phyloP scores from a whole-genome alignment of 2,329 filamentous ascomycete species.

The Botrytis deweyae region DNA sequence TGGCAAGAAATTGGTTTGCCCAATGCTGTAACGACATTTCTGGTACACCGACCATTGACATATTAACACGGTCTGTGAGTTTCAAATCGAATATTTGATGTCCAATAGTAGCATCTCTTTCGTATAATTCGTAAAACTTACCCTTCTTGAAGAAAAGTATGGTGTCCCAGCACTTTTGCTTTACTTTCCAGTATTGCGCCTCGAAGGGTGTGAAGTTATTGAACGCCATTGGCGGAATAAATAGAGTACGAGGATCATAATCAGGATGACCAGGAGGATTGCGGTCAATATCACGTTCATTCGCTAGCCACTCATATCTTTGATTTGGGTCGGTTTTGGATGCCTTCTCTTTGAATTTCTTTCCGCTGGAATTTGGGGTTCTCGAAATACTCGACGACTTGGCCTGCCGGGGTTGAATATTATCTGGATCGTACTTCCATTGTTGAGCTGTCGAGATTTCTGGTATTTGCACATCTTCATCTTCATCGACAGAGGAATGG shows the following conservation, averaged over 20 bases:
- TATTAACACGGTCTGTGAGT: conserved; percentile 96
- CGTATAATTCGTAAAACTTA: conserved; percentile 98
- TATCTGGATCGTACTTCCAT: conserved; percentile 73
- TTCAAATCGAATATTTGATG: conserved; percentile 97
- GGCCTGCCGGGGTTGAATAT: conserved; percentile 50
- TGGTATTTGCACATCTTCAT: conserved; percentile 53
- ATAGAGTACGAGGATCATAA: conserved; percentile 88
- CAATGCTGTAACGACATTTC: conserved; percentile 94
- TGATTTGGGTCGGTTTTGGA: conserved; percentile 80
- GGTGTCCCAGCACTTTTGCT: conserved; percentile 95
- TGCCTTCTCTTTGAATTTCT: conserved; percentile 60
- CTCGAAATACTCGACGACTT: conserved; percentile 44
- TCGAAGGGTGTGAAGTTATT: conserved; percentile 88
- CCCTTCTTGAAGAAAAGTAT: conserved; percentile 99
- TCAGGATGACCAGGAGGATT: conserved; percentile 78
- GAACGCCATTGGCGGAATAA: conserved; percentile 79
- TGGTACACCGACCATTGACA: conserved; percentile 98
- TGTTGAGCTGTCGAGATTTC: conserved; percentile 73
- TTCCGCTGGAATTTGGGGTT: conserved; percentile 37
- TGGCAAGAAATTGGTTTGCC: conserved; percentile 98
- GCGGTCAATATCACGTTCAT: conserved; percentile 79
- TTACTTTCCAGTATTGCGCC: conserved; percentile 99
- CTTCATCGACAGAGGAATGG: conserved; percentile 45
- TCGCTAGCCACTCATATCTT: conserved; percentile 86
- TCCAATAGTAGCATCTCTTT: conserved; percentile 94